These are phyloP conservation scores for Beauveria asiatica DNA, from an alignment of 2,329 filamentous ascomycete genomes.

Conservation along the genomic window DNA sequence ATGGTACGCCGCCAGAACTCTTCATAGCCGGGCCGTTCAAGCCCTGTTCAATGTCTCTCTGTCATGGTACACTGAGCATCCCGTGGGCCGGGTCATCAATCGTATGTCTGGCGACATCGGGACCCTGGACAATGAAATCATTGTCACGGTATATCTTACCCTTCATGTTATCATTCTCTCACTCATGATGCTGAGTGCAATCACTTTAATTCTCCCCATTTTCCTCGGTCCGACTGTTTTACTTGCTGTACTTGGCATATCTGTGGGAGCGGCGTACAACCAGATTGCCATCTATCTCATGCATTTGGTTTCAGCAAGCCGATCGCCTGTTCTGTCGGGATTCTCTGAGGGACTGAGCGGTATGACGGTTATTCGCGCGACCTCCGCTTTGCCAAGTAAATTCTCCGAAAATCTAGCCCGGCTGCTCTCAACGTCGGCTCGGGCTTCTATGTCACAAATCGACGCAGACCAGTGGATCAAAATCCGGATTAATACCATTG, in stretches of 20 bases:
- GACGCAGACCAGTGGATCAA: constrained; percentile 51
- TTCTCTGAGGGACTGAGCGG: constrained; percentile 45
- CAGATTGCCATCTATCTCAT: constrained; percentile 38
- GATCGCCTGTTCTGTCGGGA: constrained; percentile 48
- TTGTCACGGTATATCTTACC: constrained; percentile 33
- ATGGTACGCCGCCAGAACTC: constrained; percentile 43
- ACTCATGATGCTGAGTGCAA: constrained; percentile 37
- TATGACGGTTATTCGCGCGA: constrained; percentile 42
- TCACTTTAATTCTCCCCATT: constrained; percentile 40
- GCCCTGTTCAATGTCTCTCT: constrained; percentile 45
- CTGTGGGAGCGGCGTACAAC: constrained; percentile 43
- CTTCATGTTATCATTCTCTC: constrained; percentile 34
- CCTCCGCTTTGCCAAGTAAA: constrained; percentile 35
- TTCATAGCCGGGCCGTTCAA: constrained; percentile 43
- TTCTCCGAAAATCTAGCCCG: constrained; percentile 41
- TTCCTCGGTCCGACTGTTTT: constrained; percentile 29
- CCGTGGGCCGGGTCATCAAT: constrained; percentile 44
- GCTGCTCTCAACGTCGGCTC: constrained; percentile 35
- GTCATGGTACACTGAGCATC: constrained; percentile 47
- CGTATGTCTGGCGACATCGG: constrained; percentile 49
- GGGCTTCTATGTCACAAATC: constrained; percentile 31
- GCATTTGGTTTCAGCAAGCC: constrained; percentile 35
- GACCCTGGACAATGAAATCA: constrained; percentile 42
- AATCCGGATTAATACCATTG: constrained; percentile 45
- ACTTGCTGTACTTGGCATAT: constrained; percentile 36